These are phyloP conservation scores for Trichoderma polysporum DNA, from an alignment of 2,329 filamentous ascomycete genomes.

Conservation along the genomic window DNA sequence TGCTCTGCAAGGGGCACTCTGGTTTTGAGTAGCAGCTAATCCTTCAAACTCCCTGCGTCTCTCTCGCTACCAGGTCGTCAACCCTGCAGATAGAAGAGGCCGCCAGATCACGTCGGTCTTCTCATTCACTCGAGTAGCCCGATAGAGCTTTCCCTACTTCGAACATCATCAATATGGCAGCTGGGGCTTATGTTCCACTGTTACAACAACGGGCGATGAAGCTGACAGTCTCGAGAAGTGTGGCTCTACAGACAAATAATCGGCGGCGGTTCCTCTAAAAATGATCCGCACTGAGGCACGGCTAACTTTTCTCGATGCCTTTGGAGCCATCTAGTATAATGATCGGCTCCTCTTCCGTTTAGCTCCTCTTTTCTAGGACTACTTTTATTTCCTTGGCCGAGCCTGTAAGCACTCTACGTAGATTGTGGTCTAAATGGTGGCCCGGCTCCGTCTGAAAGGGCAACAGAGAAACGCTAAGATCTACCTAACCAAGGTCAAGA, in stretches of 20 bases:
- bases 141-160: neutral
- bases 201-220: neutral
- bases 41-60: neutral
- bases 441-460: too few relatives aligned
- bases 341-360: neutral
- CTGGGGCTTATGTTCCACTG: neutral
- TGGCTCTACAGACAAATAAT: neutral
- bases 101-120: neutral
- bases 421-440: neutral
- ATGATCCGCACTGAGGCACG: neutral
- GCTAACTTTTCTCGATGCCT: neutral
- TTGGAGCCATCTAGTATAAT: too few relatives aligned
- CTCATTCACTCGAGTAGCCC: neutral
- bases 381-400: neutral
- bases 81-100: neutral
- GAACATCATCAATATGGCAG: neutral
- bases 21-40: too few relatives aligned
- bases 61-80: neutral
- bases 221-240: neutral
- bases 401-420: neutral
- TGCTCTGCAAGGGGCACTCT: neutral
- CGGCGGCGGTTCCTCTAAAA: neutral
- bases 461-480: neutral
- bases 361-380: neutral
- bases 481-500: neutral